A percentile compares a stretch with the other conserved stretches of the same genome.
Conservation (phyloP, 73 alveolate species). For the Urostyla sp. region DNA sequence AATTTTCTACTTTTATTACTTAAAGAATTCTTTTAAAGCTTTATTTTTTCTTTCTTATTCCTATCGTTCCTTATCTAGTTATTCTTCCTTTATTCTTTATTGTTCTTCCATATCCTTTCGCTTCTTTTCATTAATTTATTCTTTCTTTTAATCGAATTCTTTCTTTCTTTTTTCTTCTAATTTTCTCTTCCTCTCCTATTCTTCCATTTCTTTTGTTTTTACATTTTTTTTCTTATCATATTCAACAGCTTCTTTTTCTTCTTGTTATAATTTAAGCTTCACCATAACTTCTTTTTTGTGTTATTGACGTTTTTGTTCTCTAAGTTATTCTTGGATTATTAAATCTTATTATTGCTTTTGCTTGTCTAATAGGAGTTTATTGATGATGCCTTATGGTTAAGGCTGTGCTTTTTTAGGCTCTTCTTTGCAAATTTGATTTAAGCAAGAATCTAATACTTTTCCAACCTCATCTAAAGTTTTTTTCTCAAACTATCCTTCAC, state of each 20-base stretch:
- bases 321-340: not conserved
- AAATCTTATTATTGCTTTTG: conserved; percentile 3
- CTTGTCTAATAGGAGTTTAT: conserved; percentile 13
- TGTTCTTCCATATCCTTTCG: conserved; percentile 20
- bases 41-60: conserved; percentile 25
- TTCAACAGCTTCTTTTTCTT: conserved; percentile 29
- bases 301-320: conserved; percentile 5
- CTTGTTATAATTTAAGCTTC: not conserved
- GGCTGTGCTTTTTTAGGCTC: not conserved
- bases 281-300: conserved; percentile 18
- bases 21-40: conserved; percentile 39
- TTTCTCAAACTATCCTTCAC: not conserved
- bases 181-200: conserved; percentile 14
- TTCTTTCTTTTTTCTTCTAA: conserved; percentile 35
- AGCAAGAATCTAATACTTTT: not conserved
- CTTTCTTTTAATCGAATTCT: conserved; percentile 3
- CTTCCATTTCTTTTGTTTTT: not conserved
- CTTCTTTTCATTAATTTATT: conserved; percentile 16
- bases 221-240: not conserved
- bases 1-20: conserved; percentile 37
- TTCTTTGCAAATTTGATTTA: not conserved
- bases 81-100: conserved; percentile 4
- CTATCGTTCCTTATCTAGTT: not conserved
- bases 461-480: conserved; percentile 20
- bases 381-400: not conserved